phyloP scores from a whole-genome alignment of 2,329 filamentous ascomycete genomes.

The Leptosphaerulina australis region DNA sequence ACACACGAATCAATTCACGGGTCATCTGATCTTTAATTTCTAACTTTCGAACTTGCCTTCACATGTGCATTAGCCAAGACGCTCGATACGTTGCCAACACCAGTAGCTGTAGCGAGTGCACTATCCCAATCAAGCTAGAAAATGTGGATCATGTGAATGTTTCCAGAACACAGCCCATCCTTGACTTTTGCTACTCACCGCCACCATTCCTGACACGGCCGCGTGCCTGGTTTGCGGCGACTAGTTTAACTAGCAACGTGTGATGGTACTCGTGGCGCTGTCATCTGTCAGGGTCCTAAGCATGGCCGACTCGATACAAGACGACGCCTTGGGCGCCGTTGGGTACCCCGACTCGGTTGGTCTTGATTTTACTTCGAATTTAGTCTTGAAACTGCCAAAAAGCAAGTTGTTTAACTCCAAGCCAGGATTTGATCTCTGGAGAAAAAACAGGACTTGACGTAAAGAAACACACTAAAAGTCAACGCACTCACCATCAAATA shows the following conservation, averaged over 20 bases:
- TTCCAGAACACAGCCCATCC: conserved; percentile 7
- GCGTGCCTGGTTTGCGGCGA: conserved; percentile 10
- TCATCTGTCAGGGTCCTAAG: conserved; percentile 14
- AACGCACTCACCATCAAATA: background rate
- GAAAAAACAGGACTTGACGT: too few relatives aligned
- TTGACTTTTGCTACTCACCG: conserved; percentile 11
- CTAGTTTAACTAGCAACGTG: conserved; percentile 17
- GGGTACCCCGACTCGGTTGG: conserved; percentile 4
- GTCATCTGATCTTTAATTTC: background rate
- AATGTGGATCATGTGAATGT: conserved; percentile 17
- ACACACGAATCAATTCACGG: background rate
- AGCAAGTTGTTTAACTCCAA: too few relatives aligned
- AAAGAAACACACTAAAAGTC: too few relatives aligned
- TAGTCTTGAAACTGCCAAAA: background rate
- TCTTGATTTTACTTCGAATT: background rate
- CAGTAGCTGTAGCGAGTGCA: conserved; percentile 13
- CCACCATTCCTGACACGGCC: conserved; percentile 16
- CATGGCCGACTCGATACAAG: conserved; percentile 12
- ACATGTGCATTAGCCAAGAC: background rate
- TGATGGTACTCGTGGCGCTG: conserved; percentile 9
- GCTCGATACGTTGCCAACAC: background rate
- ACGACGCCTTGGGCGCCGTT: conserved; percentile 5
- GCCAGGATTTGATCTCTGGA: background rate
- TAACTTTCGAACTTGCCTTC: background rate
- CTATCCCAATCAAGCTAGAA: conserved; percentile 7